Evolutionary conservation across 2,329 filamentous ascomycete genomes (phyloP).

Genomic region (Verticillium nubilum): DNA sequence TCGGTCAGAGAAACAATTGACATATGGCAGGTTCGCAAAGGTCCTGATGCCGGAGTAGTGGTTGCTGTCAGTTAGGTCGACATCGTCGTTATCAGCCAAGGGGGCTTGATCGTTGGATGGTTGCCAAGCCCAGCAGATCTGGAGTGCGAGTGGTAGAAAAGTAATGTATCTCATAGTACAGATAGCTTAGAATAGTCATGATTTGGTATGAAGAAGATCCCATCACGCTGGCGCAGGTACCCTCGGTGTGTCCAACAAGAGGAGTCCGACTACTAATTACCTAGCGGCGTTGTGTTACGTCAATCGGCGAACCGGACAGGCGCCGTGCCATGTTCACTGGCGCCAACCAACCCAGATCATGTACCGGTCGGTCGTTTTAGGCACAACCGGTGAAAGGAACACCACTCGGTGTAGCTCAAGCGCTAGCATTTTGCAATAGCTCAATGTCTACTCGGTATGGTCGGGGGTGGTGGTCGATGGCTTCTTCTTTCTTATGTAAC

Average conservation of each 20-base stretch:
- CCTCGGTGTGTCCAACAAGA: no score
- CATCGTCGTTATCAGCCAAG: slow-evolving; percentile 2
- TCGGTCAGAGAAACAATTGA: slow-evolving; percentile 17
- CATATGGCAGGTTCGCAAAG: slow-evolving; percentile 18
- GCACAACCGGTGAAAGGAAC: background rate
- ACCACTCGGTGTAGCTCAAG: background rate
- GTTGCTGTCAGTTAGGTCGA: slow-evolving; percentile 9
- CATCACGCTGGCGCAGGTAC: no score
- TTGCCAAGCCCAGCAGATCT: background rate
- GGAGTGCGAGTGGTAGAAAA: background rate
- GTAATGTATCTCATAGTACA: background rate
- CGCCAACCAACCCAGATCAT: no score
- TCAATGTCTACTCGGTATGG: no score
- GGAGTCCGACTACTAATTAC: no score
- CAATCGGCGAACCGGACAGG: no score
- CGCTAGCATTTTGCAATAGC: no score
- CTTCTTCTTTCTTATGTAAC: background rate
- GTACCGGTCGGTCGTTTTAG: no score
- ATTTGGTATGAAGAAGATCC: no score
- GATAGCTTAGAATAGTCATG: no score
- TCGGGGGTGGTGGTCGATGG: no score
- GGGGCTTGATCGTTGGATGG: background rate
- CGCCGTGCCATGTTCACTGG: background rate
- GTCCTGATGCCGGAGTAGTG: slow-evolving; percentile 14
- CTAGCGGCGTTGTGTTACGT: no score